phyloP scores from a whole-genome alignment of 2,329 filamentous ascomycete genomes.

The Ophiostoma populinum region DNA sequence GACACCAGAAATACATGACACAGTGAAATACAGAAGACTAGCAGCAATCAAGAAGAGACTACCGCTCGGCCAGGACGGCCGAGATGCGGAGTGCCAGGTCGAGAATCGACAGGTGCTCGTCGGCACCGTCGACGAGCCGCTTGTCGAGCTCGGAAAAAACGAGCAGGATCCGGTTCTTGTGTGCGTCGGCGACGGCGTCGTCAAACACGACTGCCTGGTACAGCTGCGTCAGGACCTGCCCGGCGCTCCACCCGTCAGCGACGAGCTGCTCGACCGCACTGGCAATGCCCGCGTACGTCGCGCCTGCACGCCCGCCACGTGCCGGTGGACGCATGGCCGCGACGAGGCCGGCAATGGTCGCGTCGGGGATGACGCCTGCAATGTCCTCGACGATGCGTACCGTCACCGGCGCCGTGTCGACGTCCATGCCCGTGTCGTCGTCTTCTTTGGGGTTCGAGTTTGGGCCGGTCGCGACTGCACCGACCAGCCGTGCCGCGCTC shows the following conservation, averaged over 20 bases:
- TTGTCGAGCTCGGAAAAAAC: conserved; percentile 93
- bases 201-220: conserved; percentile 74
- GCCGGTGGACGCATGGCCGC: conserved; percentile 54
- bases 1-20: not conserved
- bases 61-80: conserved; percentile 40
- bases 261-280: conserved; percentile 78
- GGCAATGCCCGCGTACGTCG: conserved; percentile 57
- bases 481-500: conserved; percentile 77
- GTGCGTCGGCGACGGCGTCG: conserved; percentile 63
- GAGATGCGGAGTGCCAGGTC: conserved; percentile 74
- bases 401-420: conserved; percentile 42
- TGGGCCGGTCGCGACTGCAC: conserved; percentile 33
- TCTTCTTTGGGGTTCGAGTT: not conserved
- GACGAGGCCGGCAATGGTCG: conserved; percentile 52
- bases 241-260: conserved; percentile 91
- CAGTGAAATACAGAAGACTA: no score
- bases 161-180: conserved; percentile 80
- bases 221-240: conserved; percentile 63
- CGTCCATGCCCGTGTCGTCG: conserved; percentile 1
- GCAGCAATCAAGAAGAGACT: not conserved
- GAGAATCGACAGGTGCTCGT: conserved; percentile 83
- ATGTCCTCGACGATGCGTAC: conserved; percentile 81
- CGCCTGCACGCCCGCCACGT: conserved; percentile 24
- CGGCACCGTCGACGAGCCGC: conserved; percentile 79
- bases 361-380: conserved; percentile 74